Base-by-base conservation (phyloP, 2,329 filamentous ascomycete species). In the Botrytis pseudocinerea region DNA sequence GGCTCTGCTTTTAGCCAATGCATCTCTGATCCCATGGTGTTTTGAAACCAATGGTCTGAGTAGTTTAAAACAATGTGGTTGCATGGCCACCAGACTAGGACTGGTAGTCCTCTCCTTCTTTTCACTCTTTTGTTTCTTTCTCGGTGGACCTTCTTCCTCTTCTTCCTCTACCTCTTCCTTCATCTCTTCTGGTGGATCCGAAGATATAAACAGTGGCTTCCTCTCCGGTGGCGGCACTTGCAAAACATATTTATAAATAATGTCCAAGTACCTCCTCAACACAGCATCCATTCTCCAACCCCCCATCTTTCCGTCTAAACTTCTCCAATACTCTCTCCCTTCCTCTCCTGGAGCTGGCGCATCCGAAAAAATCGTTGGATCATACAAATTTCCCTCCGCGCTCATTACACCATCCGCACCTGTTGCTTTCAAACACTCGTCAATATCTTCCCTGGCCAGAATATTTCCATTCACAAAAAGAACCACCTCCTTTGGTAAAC, bases 401-500 rank as follows among this genome's bases (percentile, higher is more conserved):
- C 92, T 95, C 96, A 99, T 98, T 69, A 99, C 90, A 28, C 88
- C 96, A 81, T 99, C 96, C 2, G 91, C 95, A 1, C 95, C 94
- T 0, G 96, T 99, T 7, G 87, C 93, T 68, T 90, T 88, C 32
- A 99, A 84, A 79, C 95, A 98, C 32, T 84, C 84, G 69, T 91
- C 88, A 18, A 99, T 85, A 80, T 99, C 95, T 0, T 86, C 90
- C 73, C 92, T 87, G 81, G 93, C 92, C 73, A 99, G 84, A 51
- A 98, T 91, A 80, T 99, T 99, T 20, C 96, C 96, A 82, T 99
- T 99, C 5, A 96, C 96, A 80, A 99, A 98, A 4, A 99, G 89
- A 38, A 99, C 96, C 12, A 94, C 97, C 65, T 98, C 94, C 1
- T 87, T 84, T 0, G 95, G 95, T 44, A 99, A 83, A 75, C 91